Evolutionary conservation across 495 filamentous ascomycete species (phyloP), one percentile per base, ranked within the genome.

Genomic region (Aeminium ludgeri): DNA sequence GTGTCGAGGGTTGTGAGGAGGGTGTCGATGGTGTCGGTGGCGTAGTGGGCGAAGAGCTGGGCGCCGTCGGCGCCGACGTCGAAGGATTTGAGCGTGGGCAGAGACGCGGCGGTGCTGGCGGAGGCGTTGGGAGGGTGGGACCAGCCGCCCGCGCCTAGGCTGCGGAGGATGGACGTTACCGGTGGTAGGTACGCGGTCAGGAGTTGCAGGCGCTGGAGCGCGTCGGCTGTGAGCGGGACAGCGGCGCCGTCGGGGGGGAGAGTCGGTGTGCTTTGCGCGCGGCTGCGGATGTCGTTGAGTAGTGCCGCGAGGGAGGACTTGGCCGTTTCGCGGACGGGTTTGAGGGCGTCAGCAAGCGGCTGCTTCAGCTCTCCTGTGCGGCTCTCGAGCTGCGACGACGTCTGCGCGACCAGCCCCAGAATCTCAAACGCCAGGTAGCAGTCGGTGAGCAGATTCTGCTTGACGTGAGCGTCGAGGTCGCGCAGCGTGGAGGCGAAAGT

Each of bases 351-450:
- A 1, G 80, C 74, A 34, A 96, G 74, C 10, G 78, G 69, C 28
- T 70, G 69, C 56, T 92, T 92, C 30, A 93, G 72, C 55, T 92
- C 86, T 1, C 82, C 84, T 4, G 83, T 89, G 51, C 78, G 76
- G 2, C 66, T 61, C 39, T 91, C 91, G 6, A 99, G 66, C 34
- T 78, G 74, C 46, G 78, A 74, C 10, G 82, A 85, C 44, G 91
- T 69, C 27, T 68, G 68, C 2, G 82, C 82, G 31, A 99, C 80
- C 44, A 93, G 82, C 50, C 92, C 87, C 33, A 93, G 80, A 40
- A 96, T 86, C 55, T 99, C 89, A 55, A 91, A 99, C 3, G 85
- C 86, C 18, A 99, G 70, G 56, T 81, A 99, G 62, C 91, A 94
- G 59, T 99, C 89, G 1, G 86, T 96, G 51, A 73, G 76, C 30